Conservation (phyloP, 768 basidiomycete species). For the Trametes punicea region DNA sequence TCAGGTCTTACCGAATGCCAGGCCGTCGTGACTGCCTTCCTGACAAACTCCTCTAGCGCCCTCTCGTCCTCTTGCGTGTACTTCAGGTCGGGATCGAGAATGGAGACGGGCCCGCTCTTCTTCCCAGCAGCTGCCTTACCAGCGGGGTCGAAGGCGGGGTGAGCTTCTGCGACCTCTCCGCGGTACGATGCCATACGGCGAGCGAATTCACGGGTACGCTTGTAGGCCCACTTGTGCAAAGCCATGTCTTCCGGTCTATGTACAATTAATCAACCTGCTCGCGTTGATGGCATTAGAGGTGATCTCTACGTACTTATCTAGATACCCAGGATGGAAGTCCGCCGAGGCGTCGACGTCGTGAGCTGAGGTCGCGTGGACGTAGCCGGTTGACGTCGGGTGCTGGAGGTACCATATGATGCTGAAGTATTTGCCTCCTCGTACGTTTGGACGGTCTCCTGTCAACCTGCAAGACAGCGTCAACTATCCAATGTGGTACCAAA, state of each 20-base stretch:
- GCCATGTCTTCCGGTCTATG: conserved; percentile 36
- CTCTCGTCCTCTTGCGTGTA: conserved; percentile 37
- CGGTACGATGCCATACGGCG: conserved; percentile 48
- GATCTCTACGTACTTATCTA: too few relatives aligned
- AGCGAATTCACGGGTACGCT: conserved; percentile 49
- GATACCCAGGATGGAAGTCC: conserved; percentile 44
- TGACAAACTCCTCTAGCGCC: conserved; percentile 31
- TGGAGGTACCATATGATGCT: conserved; percentile 29
- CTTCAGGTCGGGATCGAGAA: conserved; percentile 29
- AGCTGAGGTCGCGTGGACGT: conserved; percentile 45
- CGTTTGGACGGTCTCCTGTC: too few relatives aligned
- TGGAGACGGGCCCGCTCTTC: conserved; percentile 23
- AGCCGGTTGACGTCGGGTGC: conserved; percentile 47
- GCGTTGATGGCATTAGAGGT: too few relatives aligned
- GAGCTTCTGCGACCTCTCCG: conserved; percentile 29
- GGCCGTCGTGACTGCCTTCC: conserved; percentile 26
- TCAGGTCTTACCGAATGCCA: conserved; percentile 32
- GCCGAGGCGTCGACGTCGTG: conserved; percentile 39
- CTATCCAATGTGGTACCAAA: too few relatives aligned
- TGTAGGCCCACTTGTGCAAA: conserved; percentile 51
- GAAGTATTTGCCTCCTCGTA: too few relatives aligned
- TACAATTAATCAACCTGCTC: too few relatives aligned
- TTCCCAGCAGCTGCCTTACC: conserved; percentile 25
- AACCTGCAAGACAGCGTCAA: too few relatives aligned
- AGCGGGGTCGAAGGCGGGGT: conserved; percentile 32